Conservation (phyloP, 2,329 filamentous ascomycete species). For the Calonectria hongkongensis region DNA sequence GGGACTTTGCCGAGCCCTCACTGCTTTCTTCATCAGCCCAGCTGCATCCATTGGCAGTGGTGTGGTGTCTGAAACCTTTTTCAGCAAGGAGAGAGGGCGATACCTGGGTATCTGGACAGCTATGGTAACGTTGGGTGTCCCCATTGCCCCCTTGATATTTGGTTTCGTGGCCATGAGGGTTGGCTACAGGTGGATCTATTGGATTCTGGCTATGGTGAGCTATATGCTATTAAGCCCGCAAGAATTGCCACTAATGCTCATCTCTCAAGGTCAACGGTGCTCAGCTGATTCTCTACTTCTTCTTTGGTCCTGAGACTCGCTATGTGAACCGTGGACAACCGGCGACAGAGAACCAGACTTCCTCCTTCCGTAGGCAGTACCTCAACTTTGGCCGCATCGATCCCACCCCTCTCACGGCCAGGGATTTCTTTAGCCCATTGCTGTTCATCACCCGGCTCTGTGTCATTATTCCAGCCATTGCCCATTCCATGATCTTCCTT, state of each 20-base stretch:
- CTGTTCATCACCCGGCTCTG: constrained; percentile 8
- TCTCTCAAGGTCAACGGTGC: constrained; percentile 42
- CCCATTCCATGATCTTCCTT: constrained; percentile 75
- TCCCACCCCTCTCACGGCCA: constrained; percentile 27
- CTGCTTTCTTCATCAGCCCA: constrained; percentile 73
- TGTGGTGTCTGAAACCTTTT: constrained; percentile 47
- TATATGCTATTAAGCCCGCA: too few relatives aligned
- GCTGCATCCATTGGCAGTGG: constrained; percentile 58
- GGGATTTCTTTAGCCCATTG: constrained; percentile 45
- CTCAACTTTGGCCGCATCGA: constrained; percentile 45
- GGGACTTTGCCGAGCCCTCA: constrained; percentile 69
- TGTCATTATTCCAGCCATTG: constrained; percentile 62
- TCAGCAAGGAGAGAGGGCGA: constrained; percentile 39
- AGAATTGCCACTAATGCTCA: background rate
- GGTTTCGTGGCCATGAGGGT: constrained; percentile 69
- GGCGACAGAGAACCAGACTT: background rate
- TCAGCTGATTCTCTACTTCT: constrained; percentile 43
- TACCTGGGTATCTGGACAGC: constrained; percentile 49
- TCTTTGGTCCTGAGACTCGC: constrained; percentile 48
- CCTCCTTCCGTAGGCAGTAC: constrained; percentile 7
- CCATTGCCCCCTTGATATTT: constrained; percentile 61
- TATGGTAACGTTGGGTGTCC: constrained; percentile 50
- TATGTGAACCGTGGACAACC: constrained; percentile 28
- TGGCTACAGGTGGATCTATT: constrained; percentile 76
- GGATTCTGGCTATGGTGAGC: constrained; percentile 71